Base-by-base conservation (phyloP, 257 asterid species). In the Scutellaria barbata region DNA sequence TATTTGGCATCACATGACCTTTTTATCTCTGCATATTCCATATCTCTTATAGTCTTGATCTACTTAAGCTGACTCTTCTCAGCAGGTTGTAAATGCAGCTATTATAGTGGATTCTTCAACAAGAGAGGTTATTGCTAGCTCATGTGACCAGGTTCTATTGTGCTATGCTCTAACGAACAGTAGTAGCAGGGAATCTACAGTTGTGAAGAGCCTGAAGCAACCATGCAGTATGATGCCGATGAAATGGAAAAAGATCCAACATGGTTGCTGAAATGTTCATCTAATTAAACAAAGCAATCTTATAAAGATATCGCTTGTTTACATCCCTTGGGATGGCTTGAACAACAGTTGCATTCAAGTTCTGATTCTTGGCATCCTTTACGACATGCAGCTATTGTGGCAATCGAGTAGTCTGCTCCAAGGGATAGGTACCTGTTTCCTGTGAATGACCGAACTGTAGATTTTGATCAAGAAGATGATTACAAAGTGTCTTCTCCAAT, bases 51-150 rank as follows among this genome's bases (percentile, higher is more conserved):
- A 56, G 39, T 58, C 4, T 14, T 53, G 14, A 35, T 35, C 40
- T 65, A 22, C 53, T 74, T 59, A 16, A 69, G 37, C 56, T 45
- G 61, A 57, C 65, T 59, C 57, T 76, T 82, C 42, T 69, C 10
- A 13, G 59, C 82, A 91, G 92, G 85, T 82, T 79, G 89, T 89
- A 53, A 94, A 95, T 85, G 96, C 94, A 77, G 96, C 95, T 77
- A 83, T 95, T 69, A 90, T 95, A 51, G 98, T 95, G 77, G 94
- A 95, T 78, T 95, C 99, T 76, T 85, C 89, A 79, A 82, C 85
- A 3, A 79, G 82, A 60, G 82, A 85, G 63, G 82, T 89, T 54
- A 87, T 92, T 77, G 88, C 98, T 65, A 87, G 89, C 76, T 87
- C 98, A 60, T 54, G 84, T 48, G 99, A 95, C 65, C 81, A 87